Conservation (phyloP, 2,329 filamentous ascomycete genomes). For the Pseudocercospora pini-densiflorae region DNA sequence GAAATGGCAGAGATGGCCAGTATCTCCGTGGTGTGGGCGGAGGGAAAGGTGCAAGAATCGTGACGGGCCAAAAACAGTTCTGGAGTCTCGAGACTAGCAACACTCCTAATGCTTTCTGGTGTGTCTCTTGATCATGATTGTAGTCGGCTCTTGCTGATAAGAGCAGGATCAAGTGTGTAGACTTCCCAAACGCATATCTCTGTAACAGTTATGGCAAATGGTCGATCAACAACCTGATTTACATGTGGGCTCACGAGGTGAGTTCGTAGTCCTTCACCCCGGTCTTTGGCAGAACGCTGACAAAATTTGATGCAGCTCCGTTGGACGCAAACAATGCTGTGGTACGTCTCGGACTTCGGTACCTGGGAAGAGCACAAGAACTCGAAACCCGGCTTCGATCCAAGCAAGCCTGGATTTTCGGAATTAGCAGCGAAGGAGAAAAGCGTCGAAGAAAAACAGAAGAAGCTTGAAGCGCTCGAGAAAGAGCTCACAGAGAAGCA, state of each 20-base stretch:
- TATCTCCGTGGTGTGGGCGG: constrained; percentile 12
- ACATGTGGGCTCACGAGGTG: constrained; percentile 1
- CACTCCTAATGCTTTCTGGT: constrained; percentile 18
- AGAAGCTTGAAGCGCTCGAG: not conserved
- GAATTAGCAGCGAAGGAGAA: constrained; percentile 7
- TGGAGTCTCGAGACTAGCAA: constrained; percentile 12
- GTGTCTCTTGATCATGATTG: not conserved
- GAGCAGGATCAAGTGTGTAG: constrained; percentile 11
- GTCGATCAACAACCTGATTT: constrained; percentile 11
- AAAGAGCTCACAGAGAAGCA: not conserved
- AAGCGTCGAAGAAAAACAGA: constrained; percentile 8
- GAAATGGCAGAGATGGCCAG: constrained; percentile 9
- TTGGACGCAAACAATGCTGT: constrained; percentile 15
- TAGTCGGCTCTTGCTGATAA: not conserved
- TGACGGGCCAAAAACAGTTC: constrained; percentile 14
- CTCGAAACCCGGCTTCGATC: not conserved
- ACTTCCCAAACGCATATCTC: constrained; percentile 10
- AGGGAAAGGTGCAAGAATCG: constrained; percentile 9
- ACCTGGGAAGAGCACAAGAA: constrained; percentile 13
- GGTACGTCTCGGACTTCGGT: constrained; percentile 14
- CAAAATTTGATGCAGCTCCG: not conserved
- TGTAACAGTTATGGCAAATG: constrained; percentile 17
- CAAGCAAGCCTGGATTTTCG: not conserved
- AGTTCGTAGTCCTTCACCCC: not conserved
- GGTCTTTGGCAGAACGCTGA: not conserved